Conservation (phyloP, 176 grass and related monocot species). For the Raddia distichophylla region DNA sequence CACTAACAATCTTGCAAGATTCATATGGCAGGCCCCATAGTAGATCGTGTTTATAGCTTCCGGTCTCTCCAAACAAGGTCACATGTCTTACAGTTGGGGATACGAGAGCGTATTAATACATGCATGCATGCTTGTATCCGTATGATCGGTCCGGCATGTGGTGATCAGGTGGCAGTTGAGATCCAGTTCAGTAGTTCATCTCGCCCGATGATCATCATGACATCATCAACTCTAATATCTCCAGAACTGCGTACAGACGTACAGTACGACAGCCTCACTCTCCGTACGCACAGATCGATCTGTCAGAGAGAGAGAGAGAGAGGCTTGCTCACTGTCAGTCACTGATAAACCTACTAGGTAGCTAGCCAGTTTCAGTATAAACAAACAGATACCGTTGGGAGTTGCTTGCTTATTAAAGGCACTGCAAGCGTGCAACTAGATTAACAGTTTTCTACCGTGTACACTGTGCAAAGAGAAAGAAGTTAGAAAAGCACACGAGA, state of each 20-base stretch:
- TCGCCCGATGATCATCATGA: not conserved
- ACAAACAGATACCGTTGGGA: slow-evolving; percentile 45
- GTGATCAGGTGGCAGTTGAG: not conserved
- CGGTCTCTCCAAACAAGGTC: not conserved
- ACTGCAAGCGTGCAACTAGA: not conserved
- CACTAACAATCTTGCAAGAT: not conserved
- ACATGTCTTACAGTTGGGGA: slow-evolving; percentile 22
- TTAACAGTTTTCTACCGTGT: not conserved
- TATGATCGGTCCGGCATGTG: not conserved
- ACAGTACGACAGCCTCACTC: too few species aligned
- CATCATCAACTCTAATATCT: not conserved
- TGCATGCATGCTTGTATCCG: not conserved
- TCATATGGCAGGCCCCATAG: not conserved
- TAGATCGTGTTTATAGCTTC: not conserved
- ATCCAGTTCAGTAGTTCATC: not conserved
- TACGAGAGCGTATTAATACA: not conserved
- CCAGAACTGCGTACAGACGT: not conserved
- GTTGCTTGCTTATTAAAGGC: not conserved
- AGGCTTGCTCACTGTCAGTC: too few species aligned
- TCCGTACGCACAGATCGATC: too few species aligned
- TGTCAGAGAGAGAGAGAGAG: too few species aligned
- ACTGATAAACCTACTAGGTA: not conserved
- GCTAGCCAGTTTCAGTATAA: slow-evolving; percentile 33
- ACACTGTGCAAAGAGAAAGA: not conserved
- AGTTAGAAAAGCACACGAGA: not conserved